These are phyloP conservation scores for Xanthoconium purpureum DNA, from an alignment of 768 basidiomycete species.

Conservation along the genomic window DNA sequence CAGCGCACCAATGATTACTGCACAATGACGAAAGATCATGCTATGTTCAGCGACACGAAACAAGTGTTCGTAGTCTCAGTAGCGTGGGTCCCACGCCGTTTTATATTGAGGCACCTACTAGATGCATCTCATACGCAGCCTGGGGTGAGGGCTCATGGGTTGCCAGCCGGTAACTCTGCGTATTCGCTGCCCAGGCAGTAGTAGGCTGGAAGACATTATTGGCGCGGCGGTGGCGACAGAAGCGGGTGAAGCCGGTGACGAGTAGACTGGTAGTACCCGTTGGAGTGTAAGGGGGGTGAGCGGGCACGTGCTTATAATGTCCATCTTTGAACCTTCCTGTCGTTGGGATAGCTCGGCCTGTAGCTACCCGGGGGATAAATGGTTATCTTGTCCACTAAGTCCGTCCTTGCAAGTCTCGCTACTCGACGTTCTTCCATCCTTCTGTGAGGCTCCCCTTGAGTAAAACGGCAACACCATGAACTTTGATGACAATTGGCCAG, in stretches of 20 bases:
- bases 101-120: conserved; percentile 20
- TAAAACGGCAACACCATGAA: no score
- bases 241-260: background rate
- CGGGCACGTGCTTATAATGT: no score
- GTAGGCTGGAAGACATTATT: background rate
- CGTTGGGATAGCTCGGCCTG: no score
- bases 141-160: conserved; percentile 29
- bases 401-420: no score
- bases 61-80: background rate
- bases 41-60: background rate
- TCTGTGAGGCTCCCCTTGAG: no score
- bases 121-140: conserved; percentile 27
- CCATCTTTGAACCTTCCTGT: no score
- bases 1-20: background rate
- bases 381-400: no score
- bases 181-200: conserved; percentile 3
- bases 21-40: background rate
- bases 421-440: no score
- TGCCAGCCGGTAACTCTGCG: conserved; percentile 19
- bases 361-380: no score
- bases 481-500: no score
- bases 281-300: no score
- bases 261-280: no score
- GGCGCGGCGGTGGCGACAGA: conserved; percentile 11
- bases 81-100: conserved; percentile 27